Evolutionary conservation across 2,329 filamentous ascomycete species (phyloP).

Genomic region (Chaetomiaceae sp.): DNA sequence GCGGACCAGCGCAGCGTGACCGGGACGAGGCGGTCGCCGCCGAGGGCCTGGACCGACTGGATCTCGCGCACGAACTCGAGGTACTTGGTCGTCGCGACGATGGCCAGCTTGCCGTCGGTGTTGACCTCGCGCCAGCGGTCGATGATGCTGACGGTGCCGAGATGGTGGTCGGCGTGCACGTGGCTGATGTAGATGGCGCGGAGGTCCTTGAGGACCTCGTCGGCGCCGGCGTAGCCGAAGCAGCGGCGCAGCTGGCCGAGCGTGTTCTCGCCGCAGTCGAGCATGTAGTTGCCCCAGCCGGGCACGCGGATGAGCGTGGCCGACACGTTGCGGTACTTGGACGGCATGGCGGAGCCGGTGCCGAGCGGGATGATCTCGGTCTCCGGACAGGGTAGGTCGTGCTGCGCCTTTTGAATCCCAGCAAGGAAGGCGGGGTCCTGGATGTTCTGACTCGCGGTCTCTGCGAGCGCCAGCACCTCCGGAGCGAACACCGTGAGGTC

Average conservation of each 20-base stretch:
- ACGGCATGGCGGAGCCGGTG: constrained; percentile 84
- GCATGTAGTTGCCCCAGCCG: constrained; percentile 76
- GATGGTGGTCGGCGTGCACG: constrained; percentile 91
- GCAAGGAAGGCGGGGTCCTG: constrained; percentile 40
- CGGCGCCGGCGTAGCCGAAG: constrained; percentile 58
- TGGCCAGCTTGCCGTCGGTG: constrained; percentile 39
- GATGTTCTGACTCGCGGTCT: constrained; percentile 38
- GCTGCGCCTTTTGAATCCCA: constrained; percentile 46
- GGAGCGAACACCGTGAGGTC: constrained; percentile 28
- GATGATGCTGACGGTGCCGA: constrained; percentile 77
- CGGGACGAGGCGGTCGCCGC: constrained; percentile 27
- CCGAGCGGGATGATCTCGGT: constrained; percentile 82
- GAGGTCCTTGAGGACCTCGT: constrained; percentile 68
- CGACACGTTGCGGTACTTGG: constrained; percentile 93
- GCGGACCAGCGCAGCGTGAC: constrained; percentile 4
- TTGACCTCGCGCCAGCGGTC: constrained; percentile 63
- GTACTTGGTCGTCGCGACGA: constrained; percentile 69
- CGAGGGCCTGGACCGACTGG: constrained; percentile 68
- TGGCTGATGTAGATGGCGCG: constrained; percentile 90
- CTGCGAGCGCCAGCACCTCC: constrained; percentile 47
- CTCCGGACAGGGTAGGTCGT: constrained; percentile 66
- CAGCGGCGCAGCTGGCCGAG: constrained; percentile 77
- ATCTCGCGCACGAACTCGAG: constrained; percentile 74
- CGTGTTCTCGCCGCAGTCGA: constrained; percentile 91
- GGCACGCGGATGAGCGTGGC: constrained; percentile 79